Conservation (phyloP, 805 yeast genomes). For the Metschnikowia santaceciliae region DNA sequence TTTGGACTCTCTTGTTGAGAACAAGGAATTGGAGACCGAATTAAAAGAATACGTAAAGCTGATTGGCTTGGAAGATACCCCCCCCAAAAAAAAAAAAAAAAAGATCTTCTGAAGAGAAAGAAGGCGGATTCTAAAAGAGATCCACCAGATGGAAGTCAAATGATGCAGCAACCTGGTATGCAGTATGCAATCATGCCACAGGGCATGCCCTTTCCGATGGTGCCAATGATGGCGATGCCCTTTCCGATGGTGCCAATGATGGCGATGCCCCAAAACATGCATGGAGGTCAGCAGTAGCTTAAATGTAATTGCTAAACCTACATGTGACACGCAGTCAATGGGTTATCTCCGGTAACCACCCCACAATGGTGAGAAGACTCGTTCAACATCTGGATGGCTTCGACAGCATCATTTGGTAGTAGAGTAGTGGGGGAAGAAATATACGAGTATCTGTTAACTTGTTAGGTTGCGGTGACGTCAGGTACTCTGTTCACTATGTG, state of each 20-base stretch:
- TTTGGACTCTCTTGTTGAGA: constrained; percentile 65
- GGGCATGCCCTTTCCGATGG: constrained; percentile 17
- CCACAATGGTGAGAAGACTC: no score
- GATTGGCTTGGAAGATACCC: constrained; percentile 35
- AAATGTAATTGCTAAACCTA: neutral
- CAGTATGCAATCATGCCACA: constrained; percentile 18
- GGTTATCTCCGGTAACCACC: no score
- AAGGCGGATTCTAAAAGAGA: constrained; percentile 26
- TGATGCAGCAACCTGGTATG: constrained; percentile 9
- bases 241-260: no score
- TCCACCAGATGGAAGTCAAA: constrained; percentile 15
- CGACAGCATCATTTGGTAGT: no score
- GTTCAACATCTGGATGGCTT: no score
- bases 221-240: no score
- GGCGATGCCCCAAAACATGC: constrained; percentile 16
- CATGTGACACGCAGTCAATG: no score
- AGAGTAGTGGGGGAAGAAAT: no score
- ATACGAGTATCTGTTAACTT: no score
- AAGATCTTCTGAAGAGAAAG: constrained; percentile 14
- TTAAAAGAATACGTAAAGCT: constrained; percentile 49
- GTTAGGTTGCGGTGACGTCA: no score
- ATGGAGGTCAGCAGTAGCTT: neutral
- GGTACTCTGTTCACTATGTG: no score
- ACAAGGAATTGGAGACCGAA: constrained; percentile 53
- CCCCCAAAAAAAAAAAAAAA: no score